A percentile compares a stretch with the other conserved stretches of the same genome.
phyloP scores from a whole-genome alignment of 768 basidiomycete species.

The Hygrocybe punicea region DNA sequence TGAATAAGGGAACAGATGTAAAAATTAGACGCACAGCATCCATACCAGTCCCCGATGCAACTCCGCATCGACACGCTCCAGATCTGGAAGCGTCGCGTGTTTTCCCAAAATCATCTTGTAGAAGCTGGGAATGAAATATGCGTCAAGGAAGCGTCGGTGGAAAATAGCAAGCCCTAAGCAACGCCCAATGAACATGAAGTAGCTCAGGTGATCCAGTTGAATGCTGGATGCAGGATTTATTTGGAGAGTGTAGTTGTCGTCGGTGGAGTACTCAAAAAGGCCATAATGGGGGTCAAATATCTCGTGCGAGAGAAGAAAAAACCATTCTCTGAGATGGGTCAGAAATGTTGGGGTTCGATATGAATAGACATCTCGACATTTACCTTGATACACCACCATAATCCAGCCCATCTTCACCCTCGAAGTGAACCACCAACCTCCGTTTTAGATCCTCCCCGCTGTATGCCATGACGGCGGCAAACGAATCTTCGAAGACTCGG shows the following conservation, averaged over 20 bases:
- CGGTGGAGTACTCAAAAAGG: constrained; percentile 76
- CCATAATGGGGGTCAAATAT: constrained; percentile 82
- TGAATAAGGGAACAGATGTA: not conserved
- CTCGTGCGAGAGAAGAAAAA: constrained; percentile 79
- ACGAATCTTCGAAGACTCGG: constrained; percentile 84
- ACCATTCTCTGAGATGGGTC: constrained; percentile 63
- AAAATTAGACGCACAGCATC: constrained; percentile 59
- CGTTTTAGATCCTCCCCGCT: constrained; percentile 68
- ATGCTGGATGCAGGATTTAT: constrained; percentile 75
- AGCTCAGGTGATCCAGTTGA: constrained; percentile 73
- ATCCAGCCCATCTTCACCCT: constrained; percentile 77
- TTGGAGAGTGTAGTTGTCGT: constrained; percentile 78
- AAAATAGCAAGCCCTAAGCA: constrained; percentile 72
- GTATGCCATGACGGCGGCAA: constrained; percentile 77
- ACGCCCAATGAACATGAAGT: constrained; percentile 80
- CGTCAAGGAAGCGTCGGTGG: constrained; percentile 74
- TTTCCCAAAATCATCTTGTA: constrained; percentile 76
- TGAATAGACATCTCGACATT: constrained; percentile 11
- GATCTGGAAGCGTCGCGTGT: constrained; percentile 54
- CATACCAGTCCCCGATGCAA: constrained; percentile 65
- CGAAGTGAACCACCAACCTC: constrained; percentile 69
- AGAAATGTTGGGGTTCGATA: constrained; percentile 7
- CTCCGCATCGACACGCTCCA: constrained; percentile 68
- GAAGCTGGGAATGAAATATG: constrained; percentile 75
- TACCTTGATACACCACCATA: constrained; percentile 76